These are phyloP conservation scores for Hymenoscyphus scutula DNA, from an alignment of 2,329 filamentous ascomycete genomes.

Conservation along the genomic window DNA sequence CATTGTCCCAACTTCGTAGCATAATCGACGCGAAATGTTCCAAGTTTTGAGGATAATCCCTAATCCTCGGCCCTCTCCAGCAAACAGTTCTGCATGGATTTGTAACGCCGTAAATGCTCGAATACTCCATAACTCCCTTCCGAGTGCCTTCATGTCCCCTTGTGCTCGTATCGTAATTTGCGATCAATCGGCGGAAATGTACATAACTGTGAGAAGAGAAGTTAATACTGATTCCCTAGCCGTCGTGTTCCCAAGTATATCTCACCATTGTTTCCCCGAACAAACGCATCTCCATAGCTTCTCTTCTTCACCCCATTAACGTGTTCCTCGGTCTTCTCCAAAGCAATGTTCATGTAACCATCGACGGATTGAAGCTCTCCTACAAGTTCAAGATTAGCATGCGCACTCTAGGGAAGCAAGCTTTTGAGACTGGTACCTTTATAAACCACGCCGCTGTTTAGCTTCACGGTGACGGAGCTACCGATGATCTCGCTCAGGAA, in stretches of 20 bases:
- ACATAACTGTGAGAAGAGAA: slow-evolving; percentile 32
- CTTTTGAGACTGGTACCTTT: slow-evolving; percentile 58
- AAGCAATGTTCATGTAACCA: slow-evolving; percentile 99
- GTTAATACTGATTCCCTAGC: slow-evolving; percentile 8
- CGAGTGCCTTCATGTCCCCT: not conserved
- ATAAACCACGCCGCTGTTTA: slow-evolving; percentile 98
- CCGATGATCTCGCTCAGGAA: slow-evolving; percentile 95
- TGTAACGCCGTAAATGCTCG: slow-evolving; percentile 16
- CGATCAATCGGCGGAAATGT: slow-evolving; percentile 36
- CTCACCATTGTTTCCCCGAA: slow-evolving; percentile 91
- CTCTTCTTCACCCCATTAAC: slow-evolving; percentile 80
- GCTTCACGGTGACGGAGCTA: slow-evolving; percentile 89
- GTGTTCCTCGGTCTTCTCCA: slow-evolving; percentile 92
- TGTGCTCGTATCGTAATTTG: not conserved
- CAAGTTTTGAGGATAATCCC: not conserved
- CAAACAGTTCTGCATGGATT: slow-evolving; percentile 19
- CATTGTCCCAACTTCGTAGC: too few relatives aligned
- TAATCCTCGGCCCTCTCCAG: slow-evolving; percentile 9
- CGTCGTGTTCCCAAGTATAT: not conserved
- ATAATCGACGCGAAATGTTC: too few relatives aligned
- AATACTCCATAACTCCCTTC: slow-evolving; percentile 16
- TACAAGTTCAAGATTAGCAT: slow-evolving; percentile 40
- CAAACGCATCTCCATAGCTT: slow-evolving; percentile 91
- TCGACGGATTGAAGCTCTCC: slow-evolving; percentile 96
- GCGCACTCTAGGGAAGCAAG: not conserved